Evolutionary conservation across 495 filamentous ascomycete species (phyloP).

Genomic region (Collariella sp.): DNA sequence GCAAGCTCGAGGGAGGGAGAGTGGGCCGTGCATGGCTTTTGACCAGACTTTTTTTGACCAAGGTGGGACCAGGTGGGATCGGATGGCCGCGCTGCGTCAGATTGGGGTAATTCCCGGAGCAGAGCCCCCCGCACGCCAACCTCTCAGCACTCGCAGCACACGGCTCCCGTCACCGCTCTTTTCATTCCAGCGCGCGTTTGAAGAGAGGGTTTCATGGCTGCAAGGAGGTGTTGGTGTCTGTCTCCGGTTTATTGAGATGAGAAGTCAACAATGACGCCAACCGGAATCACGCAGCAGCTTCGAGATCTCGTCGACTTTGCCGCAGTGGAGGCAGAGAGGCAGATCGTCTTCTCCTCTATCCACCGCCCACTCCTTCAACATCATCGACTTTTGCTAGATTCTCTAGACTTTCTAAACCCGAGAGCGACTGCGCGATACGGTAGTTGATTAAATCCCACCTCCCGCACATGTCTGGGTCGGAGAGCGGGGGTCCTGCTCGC

Average conservation of each 20-base stretch:
- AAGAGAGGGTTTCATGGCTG: not conserved
- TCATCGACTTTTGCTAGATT: not conserved
- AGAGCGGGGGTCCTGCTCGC: not conserved
- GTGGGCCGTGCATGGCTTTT: constrained; percentile 28
- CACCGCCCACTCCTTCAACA: not conserved
- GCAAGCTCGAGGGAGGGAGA: constrained; percentile 26
- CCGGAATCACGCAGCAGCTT: too few relatives aligned
- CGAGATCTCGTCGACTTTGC: too few relatives aligned
- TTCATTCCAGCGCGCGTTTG: not conserved
- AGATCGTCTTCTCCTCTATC: not conserved
- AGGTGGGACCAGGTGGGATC: constrained; percentile 6
- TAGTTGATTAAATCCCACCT: too few relatives aligned
- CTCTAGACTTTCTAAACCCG: not conserved
- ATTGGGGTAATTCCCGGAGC: not conserved
- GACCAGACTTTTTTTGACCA: constrained; percentile 28
- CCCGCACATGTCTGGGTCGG: not conserved
- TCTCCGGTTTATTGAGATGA: too few relatives aligned
- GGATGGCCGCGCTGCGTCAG: constrained; percentile 1
- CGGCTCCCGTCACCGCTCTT: constrained; percentile 17
- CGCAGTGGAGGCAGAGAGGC: not conserved
- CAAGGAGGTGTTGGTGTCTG: not conserved
- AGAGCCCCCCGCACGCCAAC: not conserved
- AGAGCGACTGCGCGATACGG: too few relatives aligned
- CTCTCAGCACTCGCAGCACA: too few relatives aligned
- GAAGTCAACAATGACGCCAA: too few relatives aligned